Percentiles rank a stretch among this genome's conserved stretches.
Conservation (phyloP, 352 stramenopile species). For the Globisporangium megalacanthum region DNA sequence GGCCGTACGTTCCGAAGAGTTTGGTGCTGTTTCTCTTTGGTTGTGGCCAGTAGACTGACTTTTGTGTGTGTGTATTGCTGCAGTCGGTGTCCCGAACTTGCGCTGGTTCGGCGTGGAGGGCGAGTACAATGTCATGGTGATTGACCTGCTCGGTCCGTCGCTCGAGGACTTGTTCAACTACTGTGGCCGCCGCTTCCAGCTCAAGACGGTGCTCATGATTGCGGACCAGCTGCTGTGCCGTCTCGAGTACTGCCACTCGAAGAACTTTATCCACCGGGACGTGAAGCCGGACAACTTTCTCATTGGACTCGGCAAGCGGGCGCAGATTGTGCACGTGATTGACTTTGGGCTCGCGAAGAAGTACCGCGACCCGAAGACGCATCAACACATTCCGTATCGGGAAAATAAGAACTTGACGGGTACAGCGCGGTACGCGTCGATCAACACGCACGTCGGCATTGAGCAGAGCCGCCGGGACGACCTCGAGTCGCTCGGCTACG, state of each 20-base stretch:
- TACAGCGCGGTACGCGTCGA: slow-evolving; percentile 96
- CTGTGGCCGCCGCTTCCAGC: slow-evolving; percentile 83
- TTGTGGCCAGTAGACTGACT: not conserved
- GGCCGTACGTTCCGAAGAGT: slow-evolving; percentile 82
- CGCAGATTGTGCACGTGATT: slow-evolving; percentile 84
- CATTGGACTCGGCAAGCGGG: slow-evolving; percentile 83
- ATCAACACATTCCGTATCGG: slow-evolving; percentile 89
- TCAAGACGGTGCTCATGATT: slow-evolving; percentile 97
- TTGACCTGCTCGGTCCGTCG: slow-evolving; percentile 97
- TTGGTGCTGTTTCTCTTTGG: no score
- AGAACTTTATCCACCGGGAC: slow-evolving; percentile 90
- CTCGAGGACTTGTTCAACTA: slow-evolving; percentile 89
- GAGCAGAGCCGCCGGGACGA: slow-evolving; percentile 97
- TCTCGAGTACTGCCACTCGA: slow-evolving; percentile 85
- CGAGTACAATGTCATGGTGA: slow-evolving; percentile 99
- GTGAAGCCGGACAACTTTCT: slow-evolving; percentile 91
- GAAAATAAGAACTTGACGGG: slow-evolving; percentile 93
- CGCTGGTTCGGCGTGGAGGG: slow-evolving; percentile 99
- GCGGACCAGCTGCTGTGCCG: slow-evolving; percentile 83
- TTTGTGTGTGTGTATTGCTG: slow-evolving; percentile 21
- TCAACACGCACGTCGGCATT: slow-evolving; percentile 98
- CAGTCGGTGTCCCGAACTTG: slow-evolving; percentile 98
- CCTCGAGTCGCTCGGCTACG: slow-evolving; percentile 95
- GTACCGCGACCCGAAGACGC: slow-evolving; percentile 85
- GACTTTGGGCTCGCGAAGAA: slow-evolving; percentile 90